phyloP scores from a whole-genome alignment of 2,329 filamentous ascomycete genomes.

The Pezicula neosporulosa region DNA sequence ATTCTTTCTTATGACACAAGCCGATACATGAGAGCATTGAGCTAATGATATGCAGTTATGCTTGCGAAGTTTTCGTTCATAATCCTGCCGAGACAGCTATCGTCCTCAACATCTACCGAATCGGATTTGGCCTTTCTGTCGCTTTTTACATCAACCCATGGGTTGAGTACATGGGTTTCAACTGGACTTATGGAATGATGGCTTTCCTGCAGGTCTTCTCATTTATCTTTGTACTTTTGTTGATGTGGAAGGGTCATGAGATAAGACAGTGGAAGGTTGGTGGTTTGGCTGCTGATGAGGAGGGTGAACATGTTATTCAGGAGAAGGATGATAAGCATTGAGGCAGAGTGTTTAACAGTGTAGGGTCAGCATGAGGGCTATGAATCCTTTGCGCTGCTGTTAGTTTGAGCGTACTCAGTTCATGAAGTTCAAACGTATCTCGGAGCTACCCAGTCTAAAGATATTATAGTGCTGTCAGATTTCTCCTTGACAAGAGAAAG shows the following conservation, averaged over 20 bases:
- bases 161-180: slow-evolving; percentile 30
- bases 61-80: slow-evolving; percentile 30
- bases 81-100: slow-evolving; percentile 34
- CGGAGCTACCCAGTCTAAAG: too few relatives aligned
- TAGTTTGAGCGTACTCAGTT: too few relatives aligned
- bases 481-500: too few relatives aligned
- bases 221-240: slow-evolving; percentile 21
- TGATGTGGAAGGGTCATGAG: slow-evolving; percentile 27
- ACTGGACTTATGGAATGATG: slow-evolving; percentile 39
- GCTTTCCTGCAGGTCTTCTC: slow-evolving; percentile 31
- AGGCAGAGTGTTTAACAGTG: not conserved
- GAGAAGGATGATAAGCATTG: not conserved
- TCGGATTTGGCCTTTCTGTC: slow-evolving; percentile 34
- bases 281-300: slow-evolving; percentile 21
- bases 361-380: too few relatives aligned
- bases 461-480: too few relatives aligned
- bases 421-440: too few relatives aligned
- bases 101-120: slow-evolving; percentile 29
- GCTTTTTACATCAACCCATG: slow-evolving; percentile 37
- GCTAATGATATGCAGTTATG: slow-evolving; percentile 9
- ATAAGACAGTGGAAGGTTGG: slow-evolving; percentile 14
- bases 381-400: too few relatives aligned
- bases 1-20: too few relatives aligned
- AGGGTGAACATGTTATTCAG: slow-evolving; percentile 20
- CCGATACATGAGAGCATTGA: not conserved